Percentiles rank a stretch among this genome's conserved stretches.
Conservation (phyloP, 1,139 yeast genomes). For the Torulaspora globosa region DNA sequence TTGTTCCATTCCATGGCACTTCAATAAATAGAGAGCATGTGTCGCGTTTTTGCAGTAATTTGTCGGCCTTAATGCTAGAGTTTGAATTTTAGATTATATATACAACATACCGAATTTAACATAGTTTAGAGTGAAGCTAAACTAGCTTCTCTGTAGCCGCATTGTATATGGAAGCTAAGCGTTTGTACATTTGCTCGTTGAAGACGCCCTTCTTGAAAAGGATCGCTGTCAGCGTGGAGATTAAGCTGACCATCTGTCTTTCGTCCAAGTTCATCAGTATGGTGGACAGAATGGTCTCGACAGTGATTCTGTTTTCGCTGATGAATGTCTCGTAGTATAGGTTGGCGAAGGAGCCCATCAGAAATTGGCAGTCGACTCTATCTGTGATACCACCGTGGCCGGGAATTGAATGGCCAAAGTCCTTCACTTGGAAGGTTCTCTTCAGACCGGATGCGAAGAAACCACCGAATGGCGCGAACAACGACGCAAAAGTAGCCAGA, state of each 20-base stretch:
- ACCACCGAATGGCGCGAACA: slow-evolving; percentile 98
- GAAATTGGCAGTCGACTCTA: slow-evolving; percentile 94
- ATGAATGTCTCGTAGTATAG: slow-evolving; percentile 90
- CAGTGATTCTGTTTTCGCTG: slow-evolving; percentile 64
- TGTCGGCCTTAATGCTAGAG: slow-evolving; percentile 3
- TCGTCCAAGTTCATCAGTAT: slow-evolving; percentile 68
- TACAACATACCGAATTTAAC: neutral
- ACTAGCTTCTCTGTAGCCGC: slow-evolving; percentile 13
- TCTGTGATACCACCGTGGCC: slow-evolving; percentile 99
- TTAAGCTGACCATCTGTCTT: slow-evolving; percentile 61
- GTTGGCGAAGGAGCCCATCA: slow-evolving; percentile 95
- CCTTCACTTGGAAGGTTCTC: slow-evolving; percentile 94
- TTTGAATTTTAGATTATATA: slow-evolving; percentile 2
- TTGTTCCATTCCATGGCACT: neutral
- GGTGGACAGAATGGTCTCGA: slow-evolving; percentile 69
- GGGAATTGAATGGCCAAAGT: slow-evolving; percentile 88
- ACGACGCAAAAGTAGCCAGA: slow-evolving; percentile 90
- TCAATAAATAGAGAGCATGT: neutral
- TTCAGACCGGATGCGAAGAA: slow-evolving; percentile 95
- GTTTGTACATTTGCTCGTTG: slow-evolving; percentile 36
- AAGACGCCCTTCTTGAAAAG: slow-evolving; percentile 54
- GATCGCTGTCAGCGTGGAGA: slow-evolving; percentile 58
- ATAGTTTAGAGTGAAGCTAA: neutral
- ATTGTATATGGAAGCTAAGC: slow-evolving; percentile 26
- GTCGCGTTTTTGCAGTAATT: neutral